Evolutionary conservation across 1,284 basidiomycete species (phyloP), one percentile per base, ranked within the genome.

Genomic region (Fomitopsis betulina): DNA sequence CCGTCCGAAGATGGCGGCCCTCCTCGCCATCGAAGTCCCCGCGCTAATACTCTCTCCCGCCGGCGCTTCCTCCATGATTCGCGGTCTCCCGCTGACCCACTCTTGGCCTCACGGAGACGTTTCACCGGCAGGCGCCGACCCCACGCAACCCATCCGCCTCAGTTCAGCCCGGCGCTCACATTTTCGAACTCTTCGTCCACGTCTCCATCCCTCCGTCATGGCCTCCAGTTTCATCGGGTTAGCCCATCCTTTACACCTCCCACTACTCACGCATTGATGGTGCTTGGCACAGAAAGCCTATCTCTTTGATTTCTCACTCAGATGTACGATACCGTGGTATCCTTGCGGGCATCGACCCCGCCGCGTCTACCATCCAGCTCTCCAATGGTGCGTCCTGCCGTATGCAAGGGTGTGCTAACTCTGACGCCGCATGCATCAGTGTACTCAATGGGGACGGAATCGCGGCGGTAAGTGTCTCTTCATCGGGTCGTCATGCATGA

Each of bases 251-350:
- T 53, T 21, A 33, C 12, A 62, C 35, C 23, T 35, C 32, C 8
- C 38, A 23, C 38, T 15, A 50, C 33, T 19, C 54, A 42, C 35
- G 19, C 47, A 38, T 54, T 63, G 38, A 68, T 70, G 59, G 53
- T 63, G 51, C 53, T 58, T 42, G 47, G 39, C 51, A n/a, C 72
- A 91, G 89, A 72, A 91, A 91, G 79, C 82, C 87, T n/a, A 94
- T 95, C 64, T 92, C 90, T 63, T 85, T 95, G 70, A 89, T 93
- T 70, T 94, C 93, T 60, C 90, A 92, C 70, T 93, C 91, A 57
- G 92, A 94, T 81, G 91, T 94, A 64, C 87, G 93, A 57, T 95
- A 95, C 76, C 84, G 91, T 63, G 92, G 92, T 61, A 91, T 92
- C 60, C 79, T 95, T 49, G 89, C 89, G 56, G 89, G 89, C 33